Evolutionary conservation across 495 filamentous ascomycete genomes (phyloP).

Genomic region (Xylaria longipes): DNA sequence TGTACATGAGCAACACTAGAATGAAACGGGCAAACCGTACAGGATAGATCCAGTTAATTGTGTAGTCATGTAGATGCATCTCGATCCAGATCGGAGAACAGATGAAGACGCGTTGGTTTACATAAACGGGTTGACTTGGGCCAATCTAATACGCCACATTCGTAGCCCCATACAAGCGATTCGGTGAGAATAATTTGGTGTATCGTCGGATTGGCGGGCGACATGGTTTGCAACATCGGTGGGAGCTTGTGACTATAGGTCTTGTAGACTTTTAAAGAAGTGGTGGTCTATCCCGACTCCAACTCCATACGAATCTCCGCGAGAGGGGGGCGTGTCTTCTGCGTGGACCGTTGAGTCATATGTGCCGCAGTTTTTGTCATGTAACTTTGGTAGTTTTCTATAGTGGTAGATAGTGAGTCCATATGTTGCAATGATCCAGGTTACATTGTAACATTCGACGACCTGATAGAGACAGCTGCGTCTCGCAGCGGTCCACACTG

Average conservation of each 20-base stretch:
- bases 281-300: neutral
- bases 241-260: neutral
- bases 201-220: neutral
- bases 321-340: neutral
- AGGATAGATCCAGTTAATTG: no score
- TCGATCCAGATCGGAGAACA: no score
- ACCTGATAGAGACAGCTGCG: neutral
- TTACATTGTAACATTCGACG: neutral
- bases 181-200: neutral
- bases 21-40: no score
- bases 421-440: neutral
- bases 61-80: no score
- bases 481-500: neutral
- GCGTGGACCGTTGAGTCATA: neutral
- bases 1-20: no score
- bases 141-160: neutral
- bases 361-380: neutral
- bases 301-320: neutral
- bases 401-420: neutral
- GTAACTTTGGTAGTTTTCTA: neutral
- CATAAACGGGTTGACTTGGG: neutral
- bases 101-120: neutral
- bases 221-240: neutral
- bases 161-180: neutral
- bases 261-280: neutral